Evolutionary conservation across 306 rosid species (phyloP), one percentile per base, ranked within the genome.

Genomic region (Cucumis cinereus): DNA sequence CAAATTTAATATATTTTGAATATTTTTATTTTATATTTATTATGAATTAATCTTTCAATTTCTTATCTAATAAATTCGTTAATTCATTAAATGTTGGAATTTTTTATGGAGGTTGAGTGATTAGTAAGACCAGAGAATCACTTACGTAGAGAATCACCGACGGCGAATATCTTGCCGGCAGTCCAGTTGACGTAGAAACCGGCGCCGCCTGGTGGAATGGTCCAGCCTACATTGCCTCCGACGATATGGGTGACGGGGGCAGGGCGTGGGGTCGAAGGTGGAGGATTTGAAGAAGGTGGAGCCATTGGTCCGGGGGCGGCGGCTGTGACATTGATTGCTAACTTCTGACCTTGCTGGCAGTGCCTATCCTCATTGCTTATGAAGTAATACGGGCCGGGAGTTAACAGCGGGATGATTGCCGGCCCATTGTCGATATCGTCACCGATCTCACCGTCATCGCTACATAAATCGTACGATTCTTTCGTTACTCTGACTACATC

Each of bases 191-290:
- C 7, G 45, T 84, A 86, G 4, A 49, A 58, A 33, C 72, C 28
- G 0, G 79, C 8, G 4, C 56, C 40, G 24, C 8, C 20, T 20
- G 2, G 35, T 7, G 88, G 92, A 19, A 57, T 5, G 1, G 4
- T 8, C 89, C 90, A 88, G 16, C 84, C 86, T 0, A 13, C 10
- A 60, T 0, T 0, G 0, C 38, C 86, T 81, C 90, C 92, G 22
- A 88, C 90, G 6, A 84, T 72, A 64, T 79, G 81, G 19, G 1
- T 53, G 7, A 60, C 82, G 4, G 77, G 73, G 20, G 83, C 85
- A 3, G 60, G 19, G 0, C 19, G 3, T 7, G 76, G 24, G n/a
- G 70, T 6, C 17, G 77, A 28, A 7, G 77, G 35, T 17, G 59
- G 59, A 28, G 76, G 54, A 49, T 49, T 49, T 15, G 54, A 14